phyloP scores from a whole-genome alignment of 192 early-diverging fungal species.

The Coemansia sp. region DNA sequence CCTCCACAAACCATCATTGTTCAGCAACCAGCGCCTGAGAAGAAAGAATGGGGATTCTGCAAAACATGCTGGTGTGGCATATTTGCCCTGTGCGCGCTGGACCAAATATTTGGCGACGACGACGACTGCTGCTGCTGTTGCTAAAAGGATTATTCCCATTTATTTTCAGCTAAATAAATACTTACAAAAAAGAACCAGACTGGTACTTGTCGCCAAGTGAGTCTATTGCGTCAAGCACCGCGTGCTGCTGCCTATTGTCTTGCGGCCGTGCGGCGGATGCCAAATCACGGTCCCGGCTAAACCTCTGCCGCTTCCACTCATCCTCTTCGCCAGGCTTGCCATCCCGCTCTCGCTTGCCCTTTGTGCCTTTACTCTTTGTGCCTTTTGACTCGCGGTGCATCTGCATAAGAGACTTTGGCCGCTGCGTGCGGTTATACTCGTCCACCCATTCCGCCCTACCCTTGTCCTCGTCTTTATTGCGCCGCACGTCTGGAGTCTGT shows the following conservation, averaged over 20 bases:
- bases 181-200: slow-evolving; percentile 26
- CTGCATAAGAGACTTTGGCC: slow-evolving; percentile 50
- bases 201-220: slow-evolving; percentile 36
- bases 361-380: background rate
- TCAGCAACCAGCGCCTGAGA: background rate
- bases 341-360: background rate
- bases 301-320: slow-evolving; percentile 28
- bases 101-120: background rate
- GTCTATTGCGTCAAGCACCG: slow-evolving; percentile 32
- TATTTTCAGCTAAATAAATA: background rate
- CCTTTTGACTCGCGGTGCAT: slow-evolving; percentile 35
- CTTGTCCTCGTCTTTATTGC: slow-evolving; percentile 19
- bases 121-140: slow-evolving; percentile 5
- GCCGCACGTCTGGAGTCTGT: slow-evolving; percentile 21
- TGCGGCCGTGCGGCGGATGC: slow-evolving; percentile 8
- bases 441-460: slow-evolving; percentile 38
- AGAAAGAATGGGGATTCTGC: background rate
- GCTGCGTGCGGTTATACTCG: slow-evolving; percentile 37
- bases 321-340: slow-evolving; percentile 13
- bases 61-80: background rate
- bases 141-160: background rate
- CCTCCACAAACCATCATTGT: background rate
- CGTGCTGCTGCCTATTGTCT: slow-evolving; percentile 16
- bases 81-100: background rate
- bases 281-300: slow-evolving; percentile 33